Conservation (phyloP, 176 grass and related monocot genomes). For the Oryza meridionalis region DNA sequence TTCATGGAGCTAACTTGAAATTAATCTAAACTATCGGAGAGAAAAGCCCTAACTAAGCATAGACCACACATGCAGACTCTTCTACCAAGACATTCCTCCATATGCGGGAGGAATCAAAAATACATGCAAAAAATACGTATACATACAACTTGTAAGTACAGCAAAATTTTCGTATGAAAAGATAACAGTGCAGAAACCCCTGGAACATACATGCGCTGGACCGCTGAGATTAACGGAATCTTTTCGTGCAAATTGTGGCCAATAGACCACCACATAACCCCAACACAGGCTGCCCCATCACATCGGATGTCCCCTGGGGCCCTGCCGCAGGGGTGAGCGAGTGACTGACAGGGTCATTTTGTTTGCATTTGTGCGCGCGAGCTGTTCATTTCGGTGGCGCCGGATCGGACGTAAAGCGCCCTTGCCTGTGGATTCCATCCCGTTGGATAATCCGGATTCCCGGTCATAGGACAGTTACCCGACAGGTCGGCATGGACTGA, state of each 20-base stretch:
- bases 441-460: slow-evolving; percentile 33
- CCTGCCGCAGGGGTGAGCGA: background rate
- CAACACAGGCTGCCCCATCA: slow-evolving; percentile 11
- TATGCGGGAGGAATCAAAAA: background rate
- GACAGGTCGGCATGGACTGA: slow-evolving; percentile 38
- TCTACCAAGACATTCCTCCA: background rate
- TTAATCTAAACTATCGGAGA: background rate
- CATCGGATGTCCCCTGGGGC: slow-evolving; percentile 13
- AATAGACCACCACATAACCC: slow-evolving; percentile 24
- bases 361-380: background rate
- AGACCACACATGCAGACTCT: background rate
- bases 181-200: background rate
- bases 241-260: slow-evolving; percentile 34
- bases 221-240: slow-evolving; percentile 36
- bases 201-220: slow-evolving; percentile 27
- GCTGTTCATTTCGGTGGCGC: background rate
- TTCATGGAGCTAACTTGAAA: background rate
- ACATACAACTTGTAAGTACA: background rate
- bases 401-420: slow-evolving; percentile 11
- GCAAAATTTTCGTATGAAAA: background rate
- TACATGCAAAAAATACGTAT: background rate
- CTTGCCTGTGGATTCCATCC: background rate
- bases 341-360: background rate
- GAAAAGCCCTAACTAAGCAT: background rate
- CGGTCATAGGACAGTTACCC: slow-evolving; percentile 27